These are phyloP conservation scores for Chenopodium quinoa DNA, from an alignment of 148 eudicot species.

Conservation along the genomic window DNA sequence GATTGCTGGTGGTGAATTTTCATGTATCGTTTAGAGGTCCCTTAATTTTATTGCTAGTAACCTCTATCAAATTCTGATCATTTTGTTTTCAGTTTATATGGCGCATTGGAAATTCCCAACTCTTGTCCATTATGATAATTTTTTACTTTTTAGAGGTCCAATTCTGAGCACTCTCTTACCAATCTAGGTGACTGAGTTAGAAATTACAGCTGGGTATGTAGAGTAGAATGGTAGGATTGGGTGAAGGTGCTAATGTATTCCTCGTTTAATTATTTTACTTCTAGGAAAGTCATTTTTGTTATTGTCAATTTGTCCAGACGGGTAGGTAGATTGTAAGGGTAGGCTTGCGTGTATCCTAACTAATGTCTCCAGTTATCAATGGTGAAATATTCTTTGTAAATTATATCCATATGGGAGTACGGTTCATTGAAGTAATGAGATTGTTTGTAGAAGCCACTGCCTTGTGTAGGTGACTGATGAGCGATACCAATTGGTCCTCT, in stretches of 20 bases:
- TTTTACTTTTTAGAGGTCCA: constrained; percentile 29
- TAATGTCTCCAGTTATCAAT: not conserved
- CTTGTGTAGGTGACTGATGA: not conserved
- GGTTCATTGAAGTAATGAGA: not conserved
- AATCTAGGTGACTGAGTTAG: constrained; percentile 10
- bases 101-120: constrained; percentile 36
- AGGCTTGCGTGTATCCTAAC: constrained; percentile 20
- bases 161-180: constrained; percentile 17
- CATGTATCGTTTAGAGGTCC: constrained; percentile 31
- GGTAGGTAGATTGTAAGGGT: constrained; percentile 21
- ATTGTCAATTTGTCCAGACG: constrained; percentile 5
- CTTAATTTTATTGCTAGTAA: constrained; percentile 20
- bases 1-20: constrained; percentile 32
- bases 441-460: constrained; percentile 15
- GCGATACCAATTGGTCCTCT: not conserved
- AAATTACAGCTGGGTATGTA: constrained; percentile 27
- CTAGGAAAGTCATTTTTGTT: constrained; percentile 17
- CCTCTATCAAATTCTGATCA: constrained; percentile 12
- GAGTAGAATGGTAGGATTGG: constrained; percentile 12
- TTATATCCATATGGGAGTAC: constrained; percentile 1
- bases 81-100: constrained; percentile 25
- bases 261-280: constrained; percentile 4
- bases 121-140: constrained; percentile 21
- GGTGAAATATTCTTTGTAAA: constrained; percentile 30
- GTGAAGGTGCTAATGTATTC: constrained; percentile 23